Evolutionary conservation across 1,284 basidiomycete genomes (phyloP), one percentile per base, ranked within the genome.

Genomic region (Trametes pubescens): DNA sequence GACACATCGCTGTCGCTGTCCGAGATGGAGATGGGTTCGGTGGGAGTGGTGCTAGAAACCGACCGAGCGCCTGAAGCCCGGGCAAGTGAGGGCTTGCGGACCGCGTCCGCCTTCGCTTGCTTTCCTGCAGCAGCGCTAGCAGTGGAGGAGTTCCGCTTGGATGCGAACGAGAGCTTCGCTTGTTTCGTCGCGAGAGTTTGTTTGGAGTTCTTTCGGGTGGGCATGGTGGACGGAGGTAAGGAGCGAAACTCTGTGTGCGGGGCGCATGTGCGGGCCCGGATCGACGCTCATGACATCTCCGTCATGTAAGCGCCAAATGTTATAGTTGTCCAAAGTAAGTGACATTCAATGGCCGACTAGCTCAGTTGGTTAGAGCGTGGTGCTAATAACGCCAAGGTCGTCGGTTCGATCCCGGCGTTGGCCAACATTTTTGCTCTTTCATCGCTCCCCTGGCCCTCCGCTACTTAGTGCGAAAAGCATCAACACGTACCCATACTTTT

Each of bases 91-190:
- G 47, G 53, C 40, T 65, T 66, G 24, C 51, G 52, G 35, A 44
- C 22, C 38, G 37, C 37, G 10, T 49, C 26, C 5, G 51, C 24
- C n/a, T 61, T 61, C 16, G 58, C 37, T 21, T 58, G 47, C 53
- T 65, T 65, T 2, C 64, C 61, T 16, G 51, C 38, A 16, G 58
- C 59, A 21, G 60, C 40, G 34, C 22, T 44, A 14, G 54, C 49
- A 9, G 61, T 48, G 10, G 69, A 62, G 11, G 63, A 57, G 18
- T 65, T 61, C 0, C 69, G 67, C 49, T 70, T 70, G 9, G 69
- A 65, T 4, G 61, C 44, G 48, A 70, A 70, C 0, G 65, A 65
- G 22, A 70, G 59, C 29, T 59, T 68, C 2, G 57, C 55, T 53
- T 69, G 68, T 38, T 66, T 69, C 58, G 68, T 46, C 14, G 54